phyloP scores from a whole-genome alignment of 192 early-diverging fungal species.

The Linnemannia schmuckeri region DNA sequence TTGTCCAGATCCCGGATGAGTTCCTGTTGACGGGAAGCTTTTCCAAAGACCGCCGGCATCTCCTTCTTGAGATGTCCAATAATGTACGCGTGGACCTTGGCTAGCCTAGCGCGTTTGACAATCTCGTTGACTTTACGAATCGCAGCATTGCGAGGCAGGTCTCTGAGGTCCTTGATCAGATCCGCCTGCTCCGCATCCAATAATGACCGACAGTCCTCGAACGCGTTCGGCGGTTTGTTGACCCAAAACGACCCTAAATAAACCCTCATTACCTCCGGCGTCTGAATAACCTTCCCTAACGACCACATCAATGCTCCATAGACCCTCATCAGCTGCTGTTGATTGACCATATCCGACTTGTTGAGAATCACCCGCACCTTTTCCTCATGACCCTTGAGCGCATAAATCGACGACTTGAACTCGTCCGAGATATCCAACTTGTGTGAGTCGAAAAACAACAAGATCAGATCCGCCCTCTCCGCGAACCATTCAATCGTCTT shows the following conservation, averaged over 20 bases:
- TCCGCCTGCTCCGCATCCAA: conserved; percentile 82
- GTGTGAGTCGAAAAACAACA: conserved; percentile 89
- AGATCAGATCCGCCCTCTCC: conserved; percentile 84
- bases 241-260: conserved; percentile 88
- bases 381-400: conserved; percentile 86
- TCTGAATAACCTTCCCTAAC: conserved; percentile 87
- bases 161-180: conserved; percentile 78
- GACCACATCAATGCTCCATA: conserved; percentile 96
- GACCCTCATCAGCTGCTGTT: conserved; percentile 90
- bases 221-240: conserved; percentile 73
- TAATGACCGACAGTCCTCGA: conserved; percentile 79
- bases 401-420: conserved; percentile 84
- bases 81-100: conserved; percentile 87
- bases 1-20: conserved; percentile 79
- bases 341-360: conserved; percentile 89
- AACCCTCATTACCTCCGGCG: conserved; percentile 92
- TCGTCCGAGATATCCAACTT: conserved; percentile 94
- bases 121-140: conserved; percentile 93
- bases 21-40: conserved; percentile 78
- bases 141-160: conserved; percentile 83
- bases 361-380: conserved; percentile 90
- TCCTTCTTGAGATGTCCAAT: conserved; percentile 86
- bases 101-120: conserved; percentile 85
- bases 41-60: conserved; percentile 88
- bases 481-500: conserved; percentile 90